A percentile compares a stretch with the other conserved stretches of the same genome.
phyloP scores from a whole-genome alignment of 2,329 filamentous ascomycete genomes.

The Colletotrichum eremochloae region DNA sequence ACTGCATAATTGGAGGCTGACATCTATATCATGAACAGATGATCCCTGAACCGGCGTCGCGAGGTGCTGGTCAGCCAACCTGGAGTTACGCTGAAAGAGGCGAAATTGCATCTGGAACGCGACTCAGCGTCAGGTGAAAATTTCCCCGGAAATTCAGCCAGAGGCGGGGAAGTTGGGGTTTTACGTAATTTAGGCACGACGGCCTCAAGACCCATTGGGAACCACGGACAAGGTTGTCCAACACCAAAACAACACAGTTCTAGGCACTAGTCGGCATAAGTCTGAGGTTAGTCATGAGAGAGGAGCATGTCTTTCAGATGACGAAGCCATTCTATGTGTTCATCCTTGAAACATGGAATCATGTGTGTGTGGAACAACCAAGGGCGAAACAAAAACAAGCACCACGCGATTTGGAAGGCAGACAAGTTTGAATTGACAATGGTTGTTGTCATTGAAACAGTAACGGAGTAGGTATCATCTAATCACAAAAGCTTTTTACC shows the following conservation, averaged over 20 bases:
- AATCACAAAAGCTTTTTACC: conserved; percentile 47
- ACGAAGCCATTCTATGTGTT: neutral
- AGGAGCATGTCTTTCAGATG: neutral
- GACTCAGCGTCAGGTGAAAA: neutral
- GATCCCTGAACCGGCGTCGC: neutral
- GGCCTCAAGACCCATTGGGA: neutral
- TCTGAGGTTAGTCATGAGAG: neutral
- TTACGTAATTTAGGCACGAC: conserved; percentile 9
- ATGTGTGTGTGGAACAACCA: too few species aligned
- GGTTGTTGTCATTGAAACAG: conserved; percentile 5
- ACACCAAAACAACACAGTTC: neutral
- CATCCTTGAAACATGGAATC: too few species aligned
- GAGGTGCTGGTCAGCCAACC: neutral
- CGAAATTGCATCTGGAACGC: neutral
- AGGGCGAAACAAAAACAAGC: too few species aligned
- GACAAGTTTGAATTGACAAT: neutral
- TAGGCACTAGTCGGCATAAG: neutral
- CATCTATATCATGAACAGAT: neutral
- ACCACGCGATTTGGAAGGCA: neutral
- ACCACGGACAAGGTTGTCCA: neutral
- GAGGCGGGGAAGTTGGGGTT: conserved; percentile 16
- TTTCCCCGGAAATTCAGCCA: neutral
- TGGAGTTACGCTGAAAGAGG: neutral
- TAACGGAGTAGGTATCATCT: conserved; percentile 11
- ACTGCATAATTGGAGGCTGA: conserved; percentile 7